Evolutionary conservation across 495 filamentous ascomycete genomes (phyloP).

Genomic region (Aspergillus hancockii): DNA sequence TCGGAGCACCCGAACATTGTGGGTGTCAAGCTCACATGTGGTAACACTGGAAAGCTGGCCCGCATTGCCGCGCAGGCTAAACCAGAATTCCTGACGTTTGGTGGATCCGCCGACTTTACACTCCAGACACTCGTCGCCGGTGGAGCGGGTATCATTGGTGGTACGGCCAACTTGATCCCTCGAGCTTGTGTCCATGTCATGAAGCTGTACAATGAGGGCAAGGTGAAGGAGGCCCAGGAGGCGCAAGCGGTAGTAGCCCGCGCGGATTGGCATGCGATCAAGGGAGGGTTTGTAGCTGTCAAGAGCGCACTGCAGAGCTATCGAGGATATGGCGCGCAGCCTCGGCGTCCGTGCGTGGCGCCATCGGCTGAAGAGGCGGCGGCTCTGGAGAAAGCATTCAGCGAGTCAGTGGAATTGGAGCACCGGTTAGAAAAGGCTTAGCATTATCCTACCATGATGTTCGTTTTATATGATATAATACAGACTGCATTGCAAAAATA

Average conservation of each 20-base stretch:
- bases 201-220: slow-evolving; percentile 70
- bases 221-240: slow-evolving; percentile 68
- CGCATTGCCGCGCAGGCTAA: slow-evolving; percentile 68
- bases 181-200: slow-evolving; percentile 71
- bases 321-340: slow-evolving; percentile 77
- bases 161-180: slow-evolving; percentile 82
- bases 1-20: slow-evolving; percentile 82
- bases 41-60: slow-evolving; percentile 89
- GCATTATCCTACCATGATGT: not conserved
- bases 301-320: slow-evolving; percentile 76
- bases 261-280: slow-evolving; percentile 86
- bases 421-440: slow-evolving; percentile 42
- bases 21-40: slow-evolving; percentile 90
- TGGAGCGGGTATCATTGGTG: slow-evolving; percentile 82
- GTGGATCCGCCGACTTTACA: slow-evolving; percentile 88
- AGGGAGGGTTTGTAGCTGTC: slow-evolving; percentile 82
- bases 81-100: slow-evolving; percentile 74
- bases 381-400: slow-evolving; percentile 69
- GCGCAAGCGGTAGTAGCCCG: slow-evolving; percentile 78
- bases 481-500: not conserved
- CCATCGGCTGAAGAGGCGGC: slow-evolving; percentile 60
- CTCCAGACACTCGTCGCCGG: slow-evolving; percentile 82
- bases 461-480: not conserved
- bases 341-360: slow-evolving; percentile 73
- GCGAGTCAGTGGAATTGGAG: slow-evolving; percentile 74